A percentile compares a stretch with the other conserved stretches of the same genome.
Conservation (phyloP, 257 asterid genomes). For the Jacaranda mimosifolia region DNA sequence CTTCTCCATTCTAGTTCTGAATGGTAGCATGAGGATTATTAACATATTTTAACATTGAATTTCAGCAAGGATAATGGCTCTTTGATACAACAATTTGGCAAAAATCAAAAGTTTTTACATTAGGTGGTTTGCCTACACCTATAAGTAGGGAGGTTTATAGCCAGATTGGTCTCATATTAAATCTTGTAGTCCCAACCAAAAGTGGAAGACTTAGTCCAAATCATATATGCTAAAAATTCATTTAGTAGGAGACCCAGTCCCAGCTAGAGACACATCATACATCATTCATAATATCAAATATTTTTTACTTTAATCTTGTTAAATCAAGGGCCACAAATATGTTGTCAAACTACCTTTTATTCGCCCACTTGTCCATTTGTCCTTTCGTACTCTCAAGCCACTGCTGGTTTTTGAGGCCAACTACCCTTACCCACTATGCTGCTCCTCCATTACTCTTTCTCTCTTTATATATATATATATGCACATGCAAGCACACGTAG, state of each 20-base stretch:
- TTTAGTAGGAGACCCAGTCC: too few species aligned
- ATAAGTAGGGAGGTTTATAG: background rate
- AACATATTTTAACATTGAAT: background rate
- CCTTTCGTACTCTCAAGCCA: background rate
- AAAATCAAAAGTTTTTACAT: background rate
- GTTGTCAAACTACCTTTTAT: too few species aligned
- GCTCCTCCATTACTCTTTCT: background rate
- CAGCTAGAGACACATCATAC: too few species aligned
- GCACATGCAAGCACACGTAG: constrained; percentile 12
- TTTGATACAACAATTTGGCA: constrained; percentile 2
- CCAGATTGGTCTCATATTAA: background rate
- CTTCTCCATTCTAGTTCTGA: constrained; percentile 10
- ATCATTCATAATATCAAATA: too few species aligned
- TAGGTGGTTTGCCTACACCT: background rate
- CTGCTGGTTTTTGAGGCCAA: constrained; percentile 21
- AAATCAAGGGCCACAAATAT: too few species aligned
- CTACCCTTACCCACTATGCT: background rate
- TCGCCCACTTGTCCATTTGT: background rate
- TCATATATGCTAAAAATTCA: background rate
- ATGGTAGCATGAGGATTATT: background rate
- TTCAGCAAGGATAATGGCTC: background rate
- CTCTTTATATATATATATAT: too few species aligned
- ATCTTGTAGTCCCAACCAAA: background rate
- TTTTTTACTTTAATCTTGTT: too few species aligned
- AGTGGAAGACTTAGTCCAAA: background rate